These are phyloP conservation scores for Hansfordia pulvinata DNA, from an alignment of 2,329 filamentous ascomycete species.

Conservation along the genomic window DNA sequence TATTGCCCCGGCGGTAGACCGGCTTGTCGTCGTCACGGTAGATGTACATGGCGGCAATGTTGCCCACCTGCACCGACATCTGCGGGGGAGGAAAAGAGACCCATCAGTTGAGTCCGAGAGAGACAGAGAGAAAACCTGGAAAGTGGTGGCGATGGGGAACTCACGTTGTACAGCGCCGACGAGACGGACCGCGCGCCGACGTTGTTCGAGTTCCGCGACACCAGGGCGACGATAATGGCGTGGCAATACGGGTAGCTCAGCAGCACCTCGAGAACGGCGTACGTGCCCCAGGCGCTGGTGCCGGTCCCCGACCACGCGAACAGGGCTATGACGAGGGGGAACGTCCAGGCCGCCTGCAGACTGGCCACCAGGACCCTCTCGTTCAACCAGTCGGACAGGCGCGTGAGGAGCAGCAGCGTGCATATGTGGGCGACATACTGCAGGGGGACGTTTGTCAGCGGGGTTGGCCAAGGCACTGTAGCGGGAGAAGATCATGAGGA, in stretches of 20 bases:
- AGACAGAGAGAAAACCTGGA: background rate
- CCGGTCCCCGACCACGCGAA: constrained; percentile 27
- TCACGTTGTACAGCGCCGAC: constrained; percentile 42
- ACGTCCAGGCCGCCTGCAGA: constrained; percentile 35
- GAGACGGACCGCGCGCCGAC: constrained; percentile 46
- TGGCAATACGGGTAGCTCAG: constrained; percentile 43
- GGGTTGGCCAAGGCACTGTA: constrained; percentile 16
- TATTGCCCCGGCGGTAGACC: constrained; percentile 39
- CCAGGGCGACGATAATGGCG: constrained; percentile 45
- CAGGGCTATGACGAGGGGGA: constrained; percentile 39
- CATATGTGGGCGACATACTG: constrained; percentile 33
- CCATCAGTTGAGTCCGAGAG: constrained; percentile 1
- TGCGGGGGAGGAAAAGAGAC: constrained; percentile 3
- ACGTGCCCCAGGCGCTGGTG: constrained; percentile 33
- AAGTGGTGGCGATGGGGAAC: no score
- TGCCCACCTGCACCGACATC: constrained; percentile 22
- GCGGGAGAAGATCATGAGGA: constrained; percentile 15
- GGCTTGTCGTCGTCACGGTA: constrained; percentile 41
- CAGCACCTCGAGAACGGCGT: constrained; percentile 31
- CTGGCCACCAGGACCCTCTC: constrained; percentile 31
- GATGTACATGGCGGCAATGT: constrained; percentile 24
- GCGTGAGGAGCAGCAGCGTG: constrained; percentile 34
- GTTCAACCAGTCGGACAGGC: constrained; percentile 34
- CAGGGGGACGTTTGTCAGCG: constrained; percentile 21
- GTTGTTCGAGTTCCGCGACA: constrained; percentile 42